Percentiles rank a stretch among this genome's conserved stretches.
Conservation (phyloP, 208 protist species). For the Trypanosoma mega region DNA sequence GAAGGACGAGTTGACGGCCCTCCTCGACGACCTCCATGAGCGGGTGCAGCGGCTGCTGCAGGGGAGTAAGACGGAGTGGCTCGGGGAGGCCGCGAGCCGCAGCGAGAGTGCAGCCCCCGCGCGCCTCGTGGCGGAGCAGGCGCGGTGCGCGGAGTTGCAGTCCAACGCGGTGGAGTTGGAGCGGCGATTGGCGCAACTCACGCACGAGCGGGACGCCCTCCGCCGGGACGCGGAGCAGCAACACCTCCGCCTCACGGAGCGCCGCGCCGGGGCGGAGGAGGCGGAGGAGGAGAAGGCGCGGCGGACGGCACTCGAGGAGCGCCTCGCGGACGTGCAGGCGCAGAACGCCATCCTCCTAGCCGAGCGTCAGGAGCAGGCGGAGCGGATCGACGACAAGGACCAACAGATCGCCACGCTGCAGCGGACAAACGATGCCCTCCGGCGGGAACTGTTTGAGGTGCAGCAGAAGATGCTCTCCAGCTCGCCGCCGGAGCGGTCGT, state of each 20-base stretch:
- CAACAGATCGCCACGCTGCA: conserved; percentile 20
- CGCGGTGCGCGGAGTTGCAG: conserved; percentile 23
- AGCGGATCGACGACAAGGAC: conserved; percentile 8
- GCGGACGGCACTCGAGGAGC: conserved; percentile 13
- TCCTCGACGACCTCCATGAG: conserved; percentile 23
- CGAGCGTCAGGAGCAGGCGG: conserved; percentile 12
- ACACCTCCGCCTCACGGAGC: too few relatives aligned
- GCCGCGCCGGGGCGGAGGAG: too few relatives aligned
- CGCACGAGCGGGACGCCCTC: not conserved
- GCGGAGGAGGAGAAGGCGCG: too few relatives aligned
- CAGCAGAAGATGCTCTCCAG: conserved; percentile 22
- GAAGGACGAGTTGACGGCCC: conserved; percentile 28
- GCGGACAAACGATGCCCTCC: conserved; percentile 9
- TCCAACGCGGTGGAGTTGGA: conserved; percentile 20
- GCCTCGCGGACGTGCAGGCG: conserved; percentile 13
- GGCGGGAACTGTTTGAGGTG: conserved; percentile 22
- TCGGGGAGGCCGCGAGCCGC: not conserved
- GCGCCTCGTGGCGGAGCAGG: not conserved
- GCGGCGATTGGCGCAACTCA: conserved; percentile 5
- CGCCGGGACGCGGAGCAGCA: too few relatives aligned
- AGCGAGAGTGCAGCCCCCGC: not conserved
- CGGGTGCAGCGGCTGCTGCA: conserved; percentile 16
- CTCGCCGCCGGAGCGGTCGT: not conserved
- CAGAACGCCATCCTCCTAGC: conserved; percentile 7
- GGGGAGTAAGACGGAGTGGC: conserved; percentile 4